phyloP scores from a whole-genome alignment of 2,329 filamentous ascomycete genomes.

The Trematosphaeria pertusa region DNA sequence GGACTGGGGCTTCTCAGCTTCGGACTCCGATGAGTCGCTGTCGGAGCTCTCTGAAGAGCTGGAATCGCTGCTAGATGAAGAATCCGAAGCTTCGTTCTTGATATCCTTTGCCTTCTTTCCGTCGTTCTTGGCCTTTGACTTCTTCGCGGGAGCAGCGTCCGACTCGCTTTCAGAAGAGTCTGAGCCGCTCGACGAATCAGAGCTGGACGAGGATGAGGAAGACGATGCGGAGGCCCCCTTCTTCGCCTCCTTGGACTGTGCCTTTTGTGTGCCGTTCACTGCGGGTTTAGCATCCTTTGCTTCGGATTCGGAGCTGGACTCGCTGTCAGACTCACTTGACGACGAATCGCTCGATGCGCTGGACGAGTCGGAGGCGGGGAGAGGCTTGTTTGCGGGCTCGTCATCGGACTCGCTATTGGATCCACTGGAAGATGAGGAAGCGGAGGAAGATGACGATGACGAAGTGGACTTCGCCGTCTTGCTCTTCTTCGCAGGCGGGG shows the following conservation, averaged over 20 bases:
- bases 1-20: conserved; percentile 40
- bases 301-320: conserved; percentile 36
- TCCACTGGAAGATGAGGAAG: conserved; percentile 29
- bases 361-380: conserved; percentile 35
- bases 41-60: conserved; percentile 25
- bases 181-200: conserved; percentile 34
- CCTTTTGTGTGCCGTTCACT: not conserved
- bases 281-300: conserved; percentile 17
- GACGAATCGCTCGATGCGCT: conserved; percentile 33
- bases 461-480: conserved; percentile 28
- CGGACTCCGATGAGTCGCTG: conserved; percentile 23
- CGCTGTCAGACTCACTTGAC: conserved; percentile 22
- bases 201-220: conserved; percentile 42
- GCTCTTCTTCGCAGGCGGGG: conserved; percentile 22
- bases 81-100: conserved; percentile 10
- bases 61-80: conserved; percentile 31
- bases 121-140: conserved; percentile 21
- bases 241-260: conserved; percentile 23
- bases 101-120: conserved; percentile 18
- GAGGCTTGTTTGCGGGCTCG: conserved; percentile 34
- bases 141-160: conserved; percentile 22
- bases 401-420: conserved; percentile 32
- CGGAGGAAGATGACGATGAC: conserved; percentile 27
- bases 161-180: conserved; percentile 36
- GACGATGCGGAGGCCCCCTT: conserved; percentile 25